Evolutionary conservation across 805 yeast genomes (phyloP), one percentile per base, ranked within the genome.

Genomic region (Hemisphaericaspora nanyangensis): DNA sequence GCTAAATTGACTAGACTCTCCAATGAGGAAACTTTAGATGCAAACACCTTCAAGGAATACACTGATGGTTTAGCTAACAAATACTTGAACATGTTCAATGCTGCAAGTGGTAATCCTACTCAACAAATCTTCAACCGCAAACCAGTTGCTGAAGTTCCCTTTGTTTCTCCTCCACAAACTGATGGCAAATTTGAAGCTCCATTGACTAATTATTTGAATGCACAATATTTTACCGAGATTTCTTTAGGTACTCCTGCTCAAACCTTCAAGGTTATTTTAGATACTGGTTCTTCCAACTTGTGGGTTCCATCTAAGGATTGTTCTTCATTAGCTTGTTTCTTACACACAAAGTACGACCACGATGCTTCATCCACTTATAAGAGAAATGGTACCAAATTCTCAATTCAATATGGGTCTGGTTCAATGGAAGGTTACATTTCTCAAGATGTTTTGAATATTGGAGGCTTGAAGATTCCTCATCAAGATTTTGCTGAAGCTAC

Each of bases 401-500:
- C 82, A 44, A 88, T 93, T 62, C 82, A 76, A 58, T 93, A 93
- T 60, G 99, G 98, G 46, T 81, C 95, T 13, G 99, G 99, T 38
- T 75, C 95, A 34, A 72, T 91, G 65, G 89, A 86, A 58, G 99
- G 99, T 39, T 93, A 75, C 62, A 82, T 93, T 29, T 89, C 97
- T 30, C 85, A 85, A 60, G 99, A 93, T 60, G 70, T 80, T 31
- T 68, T 93, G 53, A 70, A 77, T 45, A 68, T 93, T 48, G 98
- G 97, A 44, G 93, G 82, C 57, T 78, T 93, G 68, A 65, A 72
- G 40, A 90, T 93, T 57, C 84, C 89, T 50, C 70, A 82, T 49
- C 98, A 91, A 72, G 95, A 83, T 61, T 93, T 93, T 60, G 98
- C 95, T 45, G 99, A 93, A 74, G 91, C 96, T 47, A 93, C 99